Evolutionary conservation across 805 yeast genomes (phyloP).

Genomic region (Ogataea populi-albae): DNA sequence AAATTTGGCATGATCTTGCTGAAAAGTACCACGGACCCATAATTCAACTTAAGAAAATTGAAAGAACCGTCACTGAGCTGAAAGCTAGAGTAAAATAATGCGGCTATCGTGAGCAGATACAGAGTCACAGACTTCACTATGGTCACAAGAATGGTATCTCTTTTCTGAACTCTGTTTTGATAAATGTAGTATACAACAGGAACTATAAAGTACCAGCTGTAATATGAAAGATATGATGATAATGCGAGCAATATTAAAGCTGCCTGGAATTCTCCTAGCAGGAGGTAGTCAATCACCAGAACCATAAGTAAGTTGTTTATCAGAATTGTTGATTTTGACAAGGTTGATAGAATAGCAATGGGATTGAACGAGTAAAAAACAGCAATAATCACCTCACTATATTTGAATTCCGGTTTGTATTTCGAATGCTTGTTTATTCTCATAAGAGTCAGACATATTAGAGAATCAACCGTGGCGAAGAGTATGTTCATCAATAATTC

Average conservation of each 20-base stretch:
- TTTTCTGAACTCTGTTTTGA: slow-evolving; percentile 1
- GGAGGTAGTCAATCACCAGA: slow-evolving; percentile 44
- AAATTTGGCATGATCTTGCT: slow-evolving; percentile 81
- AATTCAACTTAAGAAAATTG: slow-evolving; percentile 51
- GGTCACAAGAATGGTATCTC: neutral
- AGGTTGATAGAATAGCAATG: slow-evolving; percentile 60
- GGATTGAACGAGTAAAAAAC: slow-evolving; percentile 79
- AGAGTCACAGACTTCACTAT: slow-evolving; percentile 30
- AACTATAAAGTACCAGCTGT: slow-evolving; percentile 57
- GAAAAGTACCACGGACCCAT: slow-evolving; percentile 57
- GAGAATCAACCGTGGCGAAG: slow-evolving; percentile 58
- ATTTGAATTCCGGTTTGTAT: slow-evolving; percentile 12
- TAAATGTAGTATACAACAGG: slow-evolving; percentile 46
- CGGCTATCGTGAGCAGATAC: slow-evolving; percentile 23
- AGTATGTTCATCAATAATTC: slow-evolving; percentile 35
- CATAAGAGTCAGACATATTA: slow-evolving; percentile 54
- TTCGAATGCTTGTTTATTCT: slow-evolving; percentile 43
- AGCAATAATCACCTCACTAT: slow-evolving; percentile 21
- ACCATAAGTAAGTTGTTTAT: slow-evolving; percentile 60
- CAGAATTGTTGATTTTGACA: slow-evolving; percentile 64
- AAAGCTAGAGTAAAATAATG: slow-evolving; percentile 39
- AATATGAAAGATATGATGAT: slow-evolving; percentile 61
- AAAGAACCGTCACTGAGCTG: slow-evolving; percentile 36
- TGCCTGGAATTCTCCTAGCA: slow-evolving; percentile 37
- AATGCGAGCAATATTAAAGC: slow-evolving; percentile 55